phyloP scores from a whole-genome alignment of 495 filamentous ascomycete species.

The Annulohypoxylon stygium region DNA sequence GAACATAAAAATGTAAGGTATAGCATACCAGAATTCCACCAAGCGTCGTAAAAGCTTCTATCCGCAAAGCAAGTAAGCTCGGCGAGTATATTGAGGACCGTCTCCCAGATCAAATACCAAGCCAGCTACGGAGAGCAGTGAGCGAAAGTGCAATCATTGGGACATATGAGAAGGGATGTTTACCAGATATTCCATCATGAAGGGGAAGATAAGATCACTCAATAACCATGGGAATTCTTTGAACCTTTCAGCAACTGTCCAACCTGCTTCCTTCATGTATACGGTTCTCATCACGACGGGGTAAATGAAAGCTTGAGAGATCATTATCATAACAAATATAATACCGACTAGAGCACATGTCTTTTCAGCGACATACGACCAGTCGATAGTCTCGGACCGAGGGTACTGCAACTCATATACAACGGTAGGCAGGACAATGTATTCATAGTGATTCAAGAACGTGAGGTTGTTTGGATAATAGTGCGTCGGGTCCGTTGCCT shows the following conservation, averaged over 20 bases:
- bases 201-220: constrained; percentile 77
- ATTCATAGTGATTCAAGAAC: constrained; percentile 74
- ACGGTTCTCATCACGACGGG: constrained; percentile 76
- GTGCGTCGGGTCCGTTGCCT: constrained; percentile 56
- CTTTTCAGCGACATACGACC: constrained; percentile 80
- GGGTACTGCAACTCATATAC: constrained; percentile 85
- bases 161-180: constrained; percentile 20
- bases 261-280: constrained; percentile 71
- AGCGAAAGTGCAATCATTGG: not conserved
- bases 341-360: constrained; percentile 74
- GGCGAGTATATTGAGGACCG: constrained; percentile 79
- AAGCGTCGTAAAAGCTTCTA: constrained; percentile 80
- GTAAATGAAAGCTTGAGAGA: constrained; percentile 71
- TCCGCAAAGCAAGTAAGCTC: constrained; percentile 82
- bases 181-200: constrained; percentile 79
- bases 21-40: constrained; percentile 69
- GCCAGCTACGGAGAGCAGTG: constrained; percentile 49
- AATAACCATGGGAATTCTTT: constrained; percentile 77
- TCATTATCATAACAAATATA: constrained; percentile 72
- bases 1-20: not conserved
- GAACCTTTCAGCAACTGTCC: constrained; percentile 70
- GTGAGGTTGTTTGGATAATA: constrained; percentile 78
- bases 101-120: constrained; percentile 87
- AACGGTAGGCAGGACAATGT: constrained; percentile 76
- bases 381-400: constrained; percentile 74